Conservation (phyloP, 352 stramenopile genomes). For the Thalassiosira hispida region DNA sequence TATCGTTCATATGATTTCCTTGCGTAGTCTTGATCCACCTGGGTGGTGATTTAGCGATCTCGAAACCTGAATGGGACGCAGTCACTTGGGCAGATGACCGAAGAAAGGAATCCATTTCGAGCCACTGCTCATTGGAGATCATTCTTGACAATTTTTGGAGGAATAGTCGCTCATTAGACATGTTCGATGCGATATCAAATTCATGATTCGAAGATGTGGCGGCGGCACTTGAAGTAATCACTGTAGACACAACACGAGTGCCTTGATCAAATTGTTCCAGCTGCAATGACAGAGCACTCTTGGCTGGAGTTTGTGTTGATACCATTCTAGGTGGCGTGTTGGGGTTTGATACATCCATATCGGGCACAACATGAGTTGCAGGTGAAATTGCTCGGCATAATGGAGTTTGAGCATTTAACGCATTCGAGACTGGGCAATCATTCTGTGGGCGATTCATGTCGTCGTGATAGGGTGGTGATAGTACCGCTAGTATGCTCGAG, state of each 20-base stretch:
- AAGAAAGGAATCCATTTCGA: slow-evolving; percentile 27
- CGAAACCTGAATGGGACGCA: background rate
- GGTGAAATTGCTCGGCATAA: too few relatives aligned
- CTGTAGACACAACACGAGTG: background rate
- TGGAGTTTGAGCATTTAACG: too few relatives aligned
- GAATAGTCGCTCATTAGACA: slow-evolving; percentile 1
- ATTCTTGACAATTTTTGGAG: slow-evolving; percentile 23
- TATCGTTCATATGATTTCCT: background rate
- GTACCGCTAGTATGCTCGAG: too few relatives aligned
- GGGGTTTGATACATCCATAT: background rate
- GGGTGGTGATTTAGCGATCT: background rate
- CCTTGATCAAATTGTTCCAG: slow-evolving; percentile 19
- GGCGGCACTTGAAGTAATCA: background rate
- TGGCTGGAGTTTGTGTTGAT: background rate
- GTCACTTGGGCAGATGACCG: slow-evolving; percentile 3
- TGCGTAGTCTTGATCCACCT: background rate
- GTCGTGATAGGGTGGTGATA: too few relatives aligned
- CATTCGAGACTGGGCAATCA: too few relatives aligned
- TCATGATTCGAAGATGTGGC: too few relatives aligned
- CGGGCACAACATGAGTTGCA: too few relatives aligned
- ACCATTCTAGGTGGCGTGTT: background rate
- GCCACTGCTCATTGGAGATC: slow-evolving; percentile 28
- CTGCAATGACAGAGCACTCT: slow-evolving; percentile 17
- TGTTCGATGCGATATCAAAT: background rate
- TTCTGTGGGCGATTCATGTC: too few relatives aligned